Evolutionary conservation across 495 filamentous ascomycete genomes (phyloP).

Genomic region (Viridothelium virens): DNA sequence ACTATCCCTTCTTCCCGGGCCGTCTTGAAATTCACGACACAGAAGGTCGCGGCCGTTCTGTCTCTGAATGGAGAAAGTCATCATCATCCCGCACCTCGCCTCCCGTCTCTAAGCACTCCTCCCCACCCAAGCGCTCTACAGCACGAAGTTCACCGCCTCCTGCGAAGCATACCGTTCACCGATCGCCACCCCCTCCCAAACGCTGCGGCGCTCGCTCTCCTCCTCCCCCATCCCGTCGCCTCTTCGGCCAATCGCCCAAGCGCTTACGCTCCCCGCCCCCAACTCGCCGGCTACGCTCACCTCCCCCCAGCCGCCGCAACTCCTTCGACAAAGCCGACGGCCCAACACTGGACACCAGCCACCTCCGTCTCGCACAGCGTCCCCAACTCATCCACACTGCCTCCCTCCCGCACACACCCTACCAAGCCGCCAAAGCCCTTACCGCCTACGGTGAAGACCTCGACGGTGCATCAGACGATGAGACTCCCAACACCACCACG

Average conservation of each 20-base stretch:
- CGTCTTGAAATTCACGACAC: constrained; percentile 44
- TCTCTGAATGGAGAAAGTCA: constrained; percentile 24
- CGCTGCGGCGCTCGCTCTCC: constrained; percentile 20
- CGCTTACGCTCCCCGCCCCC: constrained; percentile 60
- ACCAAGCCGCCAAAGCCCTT: constrained; percentile 2
- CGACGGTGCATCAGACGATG: constrained; percentile 21
- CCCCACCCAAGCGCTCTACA: constrained; percentile 27
- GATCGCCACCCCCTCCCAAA: constrained; percentile 38
- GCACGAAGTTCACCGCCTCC: constrained; percentile 38
- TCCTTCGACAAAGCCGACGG: constrained; percentile 30
- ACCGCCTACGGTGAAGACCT: constrained; percentile 2
- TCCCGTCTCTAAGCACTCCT: background rate
- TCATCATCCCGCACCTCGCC: background rate
- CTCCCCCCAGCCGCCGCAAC: constrained; percentile 44
- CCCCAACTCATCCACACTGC: constrained; percentile 33
- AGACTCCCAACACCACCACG: constrained; percentile 20
- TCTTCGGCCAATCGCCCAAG: constrained; percentile 61
- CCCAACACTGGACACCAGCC: constrained; percentile 12
- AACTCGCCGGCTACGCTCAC: constrained; percentile 39
- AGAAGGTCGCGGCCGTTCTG: constrained; percentile 22
- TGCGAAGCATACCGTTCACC: constrained; percentile 39
- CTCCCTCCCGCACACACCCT: constrained; percentile 32
- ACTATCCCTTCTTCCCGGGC: constrained; percentile 51
- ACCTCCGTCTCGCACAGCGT: constrained; percentile 28
- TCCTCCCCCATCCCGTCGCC: constrained; percentile 50